Percentiles rank a stretch among this genome's conserved stretches.
phyloP scores from a whole-genome alignment of 768 basidiomycete species.

The Mrakia gelida region DNA sequence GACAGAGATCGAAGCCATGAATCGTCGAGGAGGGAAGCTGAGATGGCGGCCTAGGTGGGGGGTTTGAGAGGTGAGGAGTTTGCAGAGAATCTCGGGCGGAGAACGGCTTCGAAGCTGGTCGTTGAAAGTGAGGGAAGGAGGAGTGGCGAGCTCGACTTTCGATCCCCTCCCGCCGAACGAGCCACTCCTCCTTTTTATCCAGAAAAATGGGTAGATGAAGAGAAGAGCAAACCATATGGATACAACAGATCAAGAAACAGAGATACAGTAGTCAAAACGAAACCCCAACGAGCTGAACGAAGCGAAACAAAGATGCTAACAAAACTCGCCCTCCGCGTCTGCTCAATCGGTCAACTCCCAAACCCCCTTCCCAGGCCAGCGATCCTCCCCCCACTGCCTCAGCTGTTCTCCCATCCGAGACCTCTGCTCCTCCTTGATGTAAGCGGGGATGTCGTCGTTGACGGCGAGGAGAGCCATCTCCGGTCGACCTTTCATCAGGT shows the following conservation, averaged over 20 bases:
- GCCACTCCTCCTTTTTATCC: too few relatives aligned
- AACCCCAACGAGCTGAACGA: background rate
- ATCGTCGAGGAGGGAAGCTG: background rate
- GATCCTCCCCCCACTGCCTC: slow-evolving; percentile 13
- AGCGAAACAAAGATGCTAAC: background rate
- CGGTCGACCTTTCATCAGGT: background rate
- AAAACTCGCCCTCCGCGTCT: background rate
- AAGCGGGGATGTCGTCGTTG: slow-evolving; percentile 21
- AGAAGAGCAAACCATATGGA: too few relatives aligned
- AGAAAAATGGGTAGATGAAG: too few relatives aligned
- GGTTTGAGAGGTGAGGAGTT: background rate
- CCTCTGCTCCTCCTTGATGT: background rate
- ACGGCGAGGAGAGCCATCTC: slow-evolving; percentile 25
- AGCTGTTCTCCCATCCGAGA: background rate
- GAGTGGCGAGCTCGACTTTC: too few relatives aligned
- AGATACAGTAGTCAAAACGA: too few relatives aligned
- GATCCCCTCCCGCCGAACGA: too few relatives aligned
- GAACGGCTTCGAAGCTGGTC: too few relatives aligned
- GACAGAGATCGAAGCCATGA: background rate
- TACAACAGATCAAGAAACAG: too few relatives aligned
- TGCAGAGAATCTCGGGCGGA: background rate
- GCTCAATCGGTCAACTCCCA: slow-evolving; percentile 16
- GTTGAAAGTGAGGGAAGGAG: too few relatives aligned
- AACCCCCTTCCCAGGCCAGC: slow-evolving; percentile 19
- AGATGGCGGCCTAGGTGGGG: background rate